Conservation (phyloP, 768 basidiomycete species). For the Rhodotorula babjevae region DNA sequence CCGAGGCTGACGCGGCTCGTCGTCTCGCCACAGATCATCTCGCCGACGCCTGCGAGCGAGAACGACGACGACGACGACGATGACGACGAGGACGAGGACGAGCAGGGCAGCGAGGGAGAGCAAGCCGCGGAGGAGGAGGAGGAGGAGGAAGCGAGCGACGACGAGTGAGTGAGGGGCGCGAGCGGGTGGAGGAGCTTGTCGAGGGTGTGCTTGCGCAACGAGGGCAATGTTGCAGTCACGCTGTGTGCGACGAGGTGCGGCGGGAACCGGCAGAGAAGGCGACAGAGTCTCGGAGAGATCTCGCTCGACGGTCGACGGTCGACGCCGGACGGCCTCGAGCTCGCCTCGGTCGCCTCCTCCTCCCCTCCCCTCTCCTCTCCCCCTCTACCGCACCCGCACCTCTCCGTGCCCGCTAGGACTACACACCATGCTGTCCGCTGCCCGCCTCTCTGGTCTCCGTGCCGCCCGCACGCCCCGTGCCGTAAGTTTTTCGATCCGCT, state of each 20-base stretch:
- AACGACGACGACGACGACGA: slow-evolving; percentile 3
- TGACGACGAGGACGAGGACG: neutral
- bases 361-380: neutral
- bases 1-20: neutral
- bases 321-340: neutral
- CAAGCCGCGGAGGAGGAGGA: neutral
- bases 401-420: neutral
- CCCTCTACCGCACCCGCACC: neutral
- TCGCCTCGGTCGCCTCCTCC: neutral
- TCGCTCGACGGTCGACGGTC: no score
- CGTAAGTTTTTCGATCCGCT: slow-evolving; percentile 8
- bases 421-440: slow-evolving; percentile 35
- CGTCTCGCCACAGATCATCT: slow-evolving; percentile 35
- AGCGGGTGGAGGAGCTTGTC: no score
- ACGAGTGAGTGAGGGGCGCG: neutral
- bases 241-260: no score
- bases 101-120: neutral
- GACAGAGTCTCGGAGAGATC: no score
- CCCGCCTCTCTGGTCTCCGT: slow-evolving; percentile 34
- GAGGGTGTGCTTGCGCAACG: no score
- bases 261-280: no score
- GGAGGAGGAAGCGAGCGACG: neutral
- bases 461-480: slow-evolving; percentile 33
- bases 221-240: no score
- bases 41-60: slow-evolving; percentile 28